These are phyloP conservation scores for Daldinia loculata DNA, from an alignment of 495 filamentous ascomycete genomes.

Conservation along the genomic window DNA sequence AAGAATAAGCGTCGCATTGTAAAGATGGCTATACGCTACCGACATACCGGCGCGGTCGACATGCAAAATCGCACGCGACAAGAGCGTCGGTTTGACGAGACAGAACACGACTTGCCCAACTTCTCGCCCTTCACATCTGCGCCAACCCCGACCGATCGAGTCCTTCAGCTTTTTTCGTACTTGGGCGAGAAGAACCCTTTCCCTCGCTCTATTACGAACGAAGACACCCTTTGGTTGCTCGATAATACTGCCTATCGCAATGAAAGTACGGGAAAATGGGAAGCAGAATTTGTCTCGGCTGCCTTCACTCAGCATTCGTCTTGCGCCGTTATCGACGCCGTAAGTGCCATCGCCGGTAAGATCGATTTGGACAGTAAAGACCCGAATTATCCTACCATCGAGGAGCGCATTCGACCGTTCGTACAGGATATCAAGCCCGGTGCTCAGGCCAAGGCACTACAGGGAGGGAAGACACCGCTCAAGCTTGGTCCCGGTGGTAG, in stretches of 20 bases:
- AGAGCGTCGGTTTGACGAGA: constrained; percentile 53
- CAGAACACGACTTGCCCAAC: constrained; percentile 51
- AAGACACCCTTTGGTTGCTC: constrained; percentile 83
- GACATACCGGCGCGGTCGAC: constrained; percentile 34
- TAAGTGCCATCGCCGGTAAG: constrained; percentile 74
- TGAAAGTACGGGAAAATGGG: constrained; percentile 62
- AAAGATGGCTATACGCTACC: constrained; percentile 34
- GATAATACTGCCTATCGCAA: constrained; percentile 86
- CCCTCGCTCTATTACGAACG: constrained; percentile 47
- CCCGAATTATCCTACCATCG: constrained; percentile 70
- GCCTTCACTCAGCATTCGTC: constrained; percentile 78
- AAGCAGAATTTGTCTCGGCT: constrained; percentile 81
- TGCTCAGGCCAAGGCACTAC: constrained; percentile 64
- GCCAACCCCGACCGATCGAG: constrained; percentile 36
- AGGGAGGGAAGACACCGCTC: constrained; percentile 58
- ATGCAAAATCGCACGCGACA: constrained; percentile 54
- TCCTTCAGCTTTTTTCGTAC: constrained; percentile 55
- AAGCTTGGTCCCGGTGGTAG: constrained; percentile 73
- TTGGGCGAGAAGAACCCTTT: constrained; percentile 57
- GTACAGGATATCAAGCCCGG: constrained; percentile 77
- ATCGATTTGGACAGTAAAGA: constrained; percentile 73
- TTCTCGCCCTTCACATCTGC: constrained; percentile 38
- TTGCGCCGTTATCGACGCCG: constrained; percentile 68
- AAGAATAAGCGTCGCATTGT: background rate
- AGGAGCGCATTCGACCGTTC: constrained; percentile 76